phyloP scores from a whole-genome alignment of 2,329 filamentous ascomycete species.

The Cladosporium sp. region DNA sequence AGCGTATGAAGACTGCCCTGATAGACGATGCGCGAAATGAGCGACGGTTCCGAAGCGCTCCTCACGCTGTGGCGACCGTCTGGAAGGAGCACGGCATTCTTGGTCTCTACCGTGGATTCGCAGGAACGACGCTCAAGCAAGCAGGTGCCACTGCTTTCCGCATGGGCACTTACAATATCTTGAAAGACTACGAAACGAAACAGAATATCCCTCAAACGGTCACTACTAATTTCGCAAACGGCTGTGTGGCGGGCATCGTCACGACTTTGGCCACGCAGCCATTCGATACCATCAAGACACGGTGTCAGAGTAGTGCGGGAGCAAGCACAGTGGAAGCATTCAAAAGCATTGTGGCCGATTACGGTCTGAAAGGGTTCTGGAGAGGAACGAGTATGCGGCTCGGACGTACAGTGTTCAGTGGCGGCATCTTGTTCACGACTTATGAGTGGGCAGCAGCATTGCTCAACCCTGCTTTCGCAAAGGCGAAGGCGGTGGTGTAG shows the following conservation, averaged over 20 bases:
- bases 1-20: conserved; percentile 68
- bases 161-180: conserved; percentile 63
- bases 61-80: conserved; percentile 55
- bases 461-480: conserved; percentile 43
- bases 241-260: conserved; percentile 61
- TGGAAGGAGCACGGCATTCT: conserved; percentile 56
- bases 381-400: conserved; percentile 69
- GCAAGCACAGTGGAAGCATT: conserved; percentile 61
- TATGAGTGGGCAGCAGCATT: conserved; percentile 60
- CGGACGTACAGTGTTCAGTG: conserved; percentile 64
- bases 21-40: conserved; percentile 61
- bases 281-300: conserved; percentile 66
- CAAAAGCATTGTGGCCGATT: conserved; percentile 56
- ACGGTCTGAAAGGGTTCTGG: conserved; percentile 65
- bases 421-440: conserved; percentile 66
- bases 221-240: conserved; percentile 62
- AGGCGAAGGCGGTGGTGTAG: conserved; percentile 12
- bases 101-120: conserved; percentile 60
- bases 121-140: conserved; percentile 64
- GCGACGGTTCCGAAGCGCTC: conserved; percentile 52
- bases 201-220: conserved; percentile 54
- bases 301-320: conserved; percentile 61
- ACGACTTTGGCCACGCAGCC: conserved; percentile 63
- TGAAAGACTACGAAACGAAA: conserved; percentile 60
- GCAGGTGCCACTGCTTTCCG: conserved; percentile 63